Evolutionary conservation across 2,329 filamentous ascomycete species (phyloP).

Genomic region (Mycosphaerella sp.): DNA sequence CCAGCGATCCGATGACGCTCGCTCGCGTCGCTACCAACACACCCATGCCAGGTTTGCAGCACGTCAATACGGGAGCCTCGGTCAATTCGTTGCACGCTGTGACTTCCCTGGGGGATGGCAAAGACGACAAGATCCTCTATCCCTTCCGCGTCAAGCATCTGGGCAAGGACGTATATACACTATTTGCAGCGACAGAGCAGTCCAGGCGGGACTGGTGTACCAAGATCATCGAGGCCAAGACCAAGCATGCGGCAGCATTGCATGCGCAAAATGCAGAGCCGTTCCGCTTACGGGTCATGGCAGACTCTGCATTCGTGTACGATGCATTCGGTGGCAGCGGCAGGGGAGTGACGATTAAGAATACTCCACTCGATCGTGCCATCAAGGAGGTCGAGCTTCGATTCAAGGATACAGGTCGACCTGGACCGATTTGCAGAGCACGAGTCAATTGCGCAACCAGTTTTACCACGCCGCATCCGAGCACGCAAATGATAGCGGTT

Average conservation of each 20-base stretch:
- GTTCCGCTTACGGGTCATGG: conserved; percentile 84
- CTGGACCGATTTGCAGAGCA: conserved; percentile 73
- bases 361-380: conserved; percentile 84
- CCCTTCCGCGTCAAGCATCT: conserved; percentile 96
- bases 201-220: conserved; percentile 83
- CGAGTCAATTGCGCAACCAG: conserved; percentile 88
- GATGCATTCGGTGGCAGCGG: conserved; percentile 51
- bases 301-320: conserved; percentile 84
- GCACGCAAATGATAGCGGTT: conserved; percentile 82
- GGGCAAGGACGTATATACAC: conserved; percentile 83
- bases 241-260: conserved; percentile 79
- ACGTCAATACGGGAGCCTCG: conserved; percentile 62
- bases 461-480: conserved; percentile 66
- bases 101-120: conserved; percentile 48
- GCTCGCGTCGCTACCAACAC: conserved; percentile 38
- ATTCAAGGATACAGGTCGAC: conserved; percentile 59
- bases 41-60: conserved; percentile 53
- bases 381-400: conserved; percentile 80
- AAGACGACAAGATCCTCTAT: conserved; percentile 74
- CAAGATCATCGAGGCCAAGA: conserved; percentile 93
- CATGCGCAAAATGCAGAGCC: conserved; percentile 92
- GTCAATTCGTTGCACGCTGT: conserved; percentile 41
- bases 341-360: conserved; percentile 71
- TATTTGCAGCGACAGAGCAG: conserved; percentile 72
- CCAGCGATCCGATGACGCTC: conserved; percentile 42